Conservation (phyloP, 1,284 basidiomycete genomes). For the Ceratorhiza oryzae-sativae region DNA sequence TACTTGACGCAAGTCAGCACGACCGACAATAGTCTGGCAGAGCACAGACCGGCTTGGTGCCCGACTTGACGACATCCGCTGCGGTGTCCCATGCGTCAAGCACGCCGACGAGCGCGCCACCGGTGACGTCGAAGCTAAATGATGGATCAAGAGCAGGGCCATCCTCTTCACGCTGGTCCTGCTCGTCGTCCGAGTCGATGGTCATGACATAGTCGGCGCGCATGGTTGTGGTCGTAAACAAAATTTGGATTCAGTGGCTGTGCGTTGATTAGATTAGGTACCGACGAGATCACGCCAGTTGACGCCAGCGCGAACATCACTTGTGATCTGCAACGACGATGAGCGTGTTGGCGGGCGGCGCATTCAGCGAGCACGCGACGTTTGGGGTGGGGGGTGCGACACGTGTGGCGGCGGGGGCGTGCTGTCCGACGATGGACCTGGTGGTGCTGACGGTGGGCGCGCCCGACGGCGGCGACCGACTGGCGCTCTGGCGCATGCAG, state of each 20-base stretch:
- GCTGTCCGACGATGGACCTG: conserved; percentile 85
- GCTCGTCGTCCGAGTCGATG: conserved; percentile 79
- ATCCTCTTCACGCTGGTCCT: conserved; percentile 54
- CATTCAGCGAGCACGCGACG: conserved; percentile 25
- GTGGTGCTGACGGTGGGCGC: conserved; percentile 69
- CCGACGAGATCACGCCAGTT: conserved; percentile 5
- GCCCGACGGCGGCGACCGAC: conserved; percentile 64
- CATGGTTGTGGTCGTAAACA: conserved; percentile 25
- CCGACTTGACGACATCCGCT: conserved; percentile 65
- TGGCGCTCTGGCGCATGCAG: conserved; percentile 80
- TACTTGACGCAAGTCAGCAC: conserved; percentile 20
- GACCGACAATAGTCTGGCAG: conserved; percentile 40
- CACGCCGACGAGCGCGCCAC: conserved; percentile 65
- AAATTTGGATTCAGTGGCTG: conserved; percentile 26
- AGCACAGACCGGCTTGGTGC: conserved; percentile 67
- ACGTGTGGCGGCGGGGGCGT: conserved; percentile 51
- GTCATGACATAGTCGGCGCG: conserved; percentile 77
- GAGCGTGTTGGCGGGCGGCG: conserved; percentile 2
- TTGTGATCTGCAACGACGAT: conserved; percentile 26
- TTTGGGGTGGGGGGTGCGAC: conserved; percentile 20
- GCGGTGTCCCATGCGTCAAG: conserved; percentile 54
- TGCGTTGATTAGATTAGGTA: conserved; percentile 13
- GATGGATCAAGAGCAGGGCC: conserved; percentile 76
- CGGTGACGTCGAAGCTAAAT: conserved; percentile 82
- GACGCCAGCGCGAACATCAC: conserved; percentile 24